Conservation (phyloP, 306 rosid genomes). For the Rosa rugosa region DNA sequence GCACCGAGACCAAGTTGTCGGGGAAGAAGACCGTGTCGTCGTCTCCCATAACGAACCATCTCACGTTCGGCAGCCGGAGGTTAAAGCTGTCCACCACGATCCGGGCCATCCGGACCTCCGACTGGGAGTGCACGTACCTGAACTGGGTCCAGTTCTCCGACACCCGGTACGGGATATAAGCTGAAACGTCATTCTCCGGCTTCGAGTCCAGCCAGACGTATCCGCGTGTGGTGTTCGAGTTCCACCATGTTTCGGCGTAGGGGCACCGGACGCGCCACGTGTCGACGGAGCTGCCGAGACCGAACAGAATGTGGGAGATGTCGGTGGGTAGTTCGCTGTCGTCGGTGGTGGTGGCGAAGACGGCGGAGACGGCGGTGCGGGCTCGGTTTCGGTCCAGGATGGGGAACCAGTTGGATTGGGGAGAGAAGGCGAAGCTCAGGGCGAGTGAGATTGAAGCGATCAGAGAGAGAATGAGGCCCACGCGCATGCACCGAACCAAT, state of each 20-base stretch:
- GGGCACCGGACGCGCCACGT: constrained; percentile 62
- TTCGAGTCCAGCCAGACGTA: constrained; percentile 71
- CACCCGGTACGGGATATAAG: constrained; percentile 31
- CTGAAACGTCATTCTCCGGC: constrained; percentile 9
- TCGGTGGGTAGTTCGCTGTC: constrained; percentile 40
- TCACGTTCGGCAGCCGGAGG: constrained; percentile 61
- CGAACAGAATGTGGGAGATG: constrained; percentile 75
- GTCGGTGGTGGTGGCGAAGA: not conserved
- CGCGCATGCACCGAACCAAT: constrained; percentile 35
- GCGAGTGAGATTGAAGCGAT: constrained; percentile 61
- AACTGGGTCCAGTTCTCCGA: constrained; percentile 43
- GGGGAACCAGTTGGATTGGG: constrained; percentile 36
- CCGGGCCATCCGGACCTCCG: constrained; percentile 86
- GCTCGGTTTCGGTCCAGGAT: constrained; percentile 33
- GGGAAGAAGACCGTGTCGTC: constrained; percentile 86
- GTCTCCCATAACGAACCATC: constrained; percentile 99
- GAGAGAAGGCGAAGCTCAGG: constrained; percentile 49
- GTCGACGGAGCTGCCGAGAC: constrained; percentile 68
- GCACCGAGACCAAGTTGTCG: constrained; percentile 67
- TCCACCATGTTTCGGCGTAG: constrained; percentile 74
- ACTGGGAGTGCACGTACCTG: constrained; percentile 27
- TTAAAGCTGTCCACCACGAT: constrained; percentile 69
- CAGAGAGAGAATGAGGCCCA: constrained; percentile 59
- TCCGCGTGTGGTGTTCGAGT: constrained; percentile 55
- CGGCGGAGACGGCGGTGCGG: constrained; percentile 9